Conservation (phyloP, 768 basidiomycete genomes). For the Galerina sulciceps region DNA sequence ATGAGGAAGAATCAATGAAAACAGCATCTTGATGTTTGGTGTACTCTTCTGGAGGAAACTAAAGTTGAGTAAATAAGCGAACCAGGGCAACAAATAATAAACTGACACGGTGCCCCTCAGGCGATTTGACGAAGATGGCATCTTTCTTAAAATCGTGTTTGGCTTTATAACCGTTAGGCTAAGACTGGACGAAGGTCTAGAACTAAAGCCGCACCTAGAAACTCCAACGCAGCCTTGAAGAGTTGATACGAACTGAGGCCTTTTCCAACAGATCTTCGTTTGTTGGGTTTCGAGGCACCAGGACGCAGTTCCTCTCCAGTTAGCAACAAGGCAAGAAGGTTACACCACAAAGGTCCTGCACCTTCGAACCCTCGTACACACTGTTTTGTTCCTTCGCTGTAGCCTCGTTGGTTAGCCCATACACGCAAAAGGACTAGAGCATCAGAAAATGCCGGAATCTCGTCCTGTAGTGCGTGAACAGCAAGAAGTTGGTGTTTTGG, state of each 20-base stretch:
- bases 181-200: no score
- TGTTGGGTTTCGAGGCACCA: conserved; percentile 31
- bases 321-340: conserved; percentile 62
- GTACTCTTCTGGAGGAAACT: conserved; percentile 70
- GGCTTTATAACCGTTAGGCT: conserved; percentile 21
- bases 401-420: conserved; percentile 91
- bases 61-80: conserved; percentile 2
- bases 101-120: conserved; percentile 58
- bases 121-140: conserved; percentile 61
- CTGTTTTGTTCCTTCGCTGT: conserved; percentile 56
- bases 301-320: conserved; percentile 64
- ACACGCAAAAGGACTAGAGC: conserved; percentile 81
- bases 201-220: conserved; percentile 61
- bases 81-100: background rate
- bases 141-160: conserved; percentile 68
- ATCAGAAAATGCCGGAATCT: conserved; percentile 68
- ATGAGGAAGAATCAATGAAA: conserved; percentile 80
- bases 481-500: conserved; percentile 58
- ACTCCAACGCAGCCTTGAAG: conserved; percentile 83
- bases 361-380: conserved; percentile 75
- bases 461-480: conserved; percentile 55
- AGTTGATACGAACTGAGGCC: conserved; percentile 91
- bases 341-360: conserved; percentile 70
- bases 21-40: conserved; percentile 51
- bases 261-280: conserved; percentile 67